Base-by-base conservation (phyloP, 306 rosid genomes). In the Lathyrus aphaca region DNA sequence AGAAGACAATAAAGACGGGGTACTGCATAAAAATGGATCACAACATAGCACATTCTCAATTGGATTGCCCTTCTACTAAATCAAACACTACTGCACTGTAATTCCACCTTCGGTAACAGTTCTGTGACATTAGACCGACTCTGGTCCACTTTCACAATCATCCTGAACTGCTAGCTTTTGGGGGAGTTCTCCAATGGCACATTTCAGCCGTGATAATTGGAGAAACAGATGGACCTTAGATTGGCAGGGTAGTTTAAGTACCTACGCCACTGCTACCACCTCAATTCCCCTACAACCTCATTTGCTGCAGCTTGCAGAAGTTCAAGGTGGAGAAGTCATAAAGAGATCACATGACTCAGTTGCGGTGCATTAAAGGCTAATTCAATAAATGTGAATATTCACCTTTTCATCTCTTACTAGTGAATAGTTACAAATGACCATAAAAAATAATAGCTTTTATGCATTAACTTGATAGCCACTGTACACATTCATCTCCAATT, bases 381-480 rank as follows among this genome's bases (percentile, higher is more conserved):
- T 46, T 57, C 51, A 57, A 74, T n/a, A 9, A 56, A n/a, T 18
- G 50, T 2, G 29, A 66, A 54, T n/a, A 44, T 56, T 56, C 32
- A 30, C 60, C 14, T 64, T 15, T 56, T 43, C 43, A 43, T 43
- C 30, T 57, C n/a, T 45, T 56, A 43, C 35, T 35, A 48, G 43
- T 43, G 17, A 13, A 16, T 53, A 29, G n/a, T 25, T 73, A 29
- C 40, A 35, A 21, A 35, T 35, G 40, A 19, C 6, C 3, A 18
- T 46, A 30, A 44, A 46, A 64, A 64, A 53, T 53, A 17, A 44
- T 42, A 32, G 55, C 58, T 42, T 64, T 30, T 18, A 18, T 42
- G 18, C 66, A 54, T 29, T 54, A 42, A 73, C 45, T 63, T 39
- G 56, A 62, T 25, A 63, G 54, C 35, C 38, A 27, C 17, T 39